Evolutionary conservation across 257 asterid genomes (phyloP), one percentile per base, ranked within the genome.

Genomic region (Oldenlandia corymbosa): DNA sequence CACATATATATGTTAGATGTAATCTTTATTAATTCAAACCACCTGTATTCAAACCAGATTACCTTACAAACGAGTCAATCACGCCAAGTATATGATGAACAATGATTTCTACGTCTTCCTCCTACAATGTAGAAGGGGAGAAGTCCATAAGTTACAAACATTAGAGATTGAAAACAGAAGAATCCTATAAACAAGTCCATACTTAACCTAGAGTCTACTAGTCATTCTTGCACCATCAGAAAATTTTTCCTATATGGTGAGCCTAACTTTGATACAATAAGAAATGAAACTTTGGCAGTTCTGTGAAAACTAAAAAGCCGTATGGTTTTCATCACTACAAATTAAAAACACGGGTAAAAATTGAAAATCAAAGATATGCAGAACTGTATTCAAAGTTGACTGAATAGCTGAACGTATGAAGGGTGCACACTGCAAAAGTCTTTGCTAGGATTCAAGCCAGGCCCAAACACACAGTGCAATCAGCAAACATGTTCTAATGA

Each of bases 41-140:
- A 58, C 34, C 10, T 27, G 37, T 34, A 46, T 14, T 10, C 42
- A 27, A 10, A 12, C n/a, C 30, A n/a, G 28, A 7, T 14, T 79
- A 90, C 97, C 95, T 84, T 81, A 76, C 78, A 58, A 80, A 78
- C 1, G 85, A 80, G 67, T 80, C 92, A 13, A 90, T 69, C 34
- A 82, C 76, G 23, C 97, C 97, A 41, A 72, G 68, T 61, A 83
- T 65, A 71, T 90, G 95, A 72, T 90, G 90, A 76, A 85, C 80
- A 56, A 90, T 75, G 53, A 90, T 65, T 28, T 85, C 88, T 10
- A 81, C 87, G 77, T 85, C 90, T 76, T 87, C 97, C 75, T 83
- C 95, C 97, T 85, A 75, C 74, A 75, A 66, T 32, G 12, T 28
- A 48, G 49, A 2, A 64, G 68, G 45, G 54, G 64, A 69, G 43